Evolutionary conservation across 2,329 filamentous ascomycete species (phyloP).

Genomic region (Neodidymelliopsis sp.): DNA sequence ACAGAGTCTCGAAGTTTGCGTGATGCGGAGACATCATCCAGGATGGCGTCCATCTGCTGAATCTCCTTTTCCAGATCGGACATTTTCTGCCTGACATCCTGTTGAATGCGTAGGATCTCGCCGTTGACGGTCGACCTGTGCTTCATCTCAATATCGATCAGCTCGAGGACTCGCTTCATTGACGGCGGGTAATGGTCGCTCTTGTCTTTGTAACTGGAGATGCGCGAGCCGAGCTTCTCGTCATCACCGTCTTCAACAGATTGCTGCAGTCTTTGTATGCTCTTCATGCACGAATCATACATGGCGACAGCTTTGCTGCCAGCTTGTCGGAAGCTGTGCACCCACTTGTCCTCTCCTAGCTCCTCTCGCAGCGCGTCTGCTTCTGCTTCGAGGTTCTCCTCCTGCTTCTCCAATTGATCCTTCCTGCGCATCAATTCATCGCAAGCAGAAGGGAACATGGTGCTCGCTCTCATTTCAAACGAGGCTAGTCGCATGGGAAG

Average conservation of each 20-base stretch:
- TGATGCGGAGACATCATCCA: constrained; percentile 73
- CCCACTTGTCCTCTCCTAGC: constrained; percentile 93
- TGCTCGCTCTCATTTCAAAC: constrained; percentile 79
- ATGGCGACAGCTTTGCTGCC: constrained; percentile 93
- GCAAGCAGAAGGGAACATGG: constrained; percentile 87
- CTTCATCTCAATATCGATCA: constrained; percentile 95
- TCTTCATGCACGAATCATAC: constrained; percentile 93
- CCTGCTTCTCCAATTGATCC: constrained; percentile 78
- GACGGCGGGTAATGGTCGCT: constrained; percentile 93
- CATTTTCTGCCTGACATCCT: constrained; percentile 86
- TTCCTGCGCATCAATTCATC: constrained; percentile 83
- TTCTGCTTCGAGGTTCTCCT: constrained; percentile 87
- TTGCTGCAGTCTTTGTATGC: constrained; percentile 81
- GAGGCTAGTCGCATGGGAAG: constrained; percentile 91
- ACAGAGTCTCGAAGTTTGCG: constrained; percentile 90
- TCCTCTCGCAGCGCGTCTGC: constrained; percentile 89
- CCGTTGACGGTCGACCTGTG: constrained; percentile 97
- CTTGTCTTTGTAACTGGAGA: constrained; percentile 94
- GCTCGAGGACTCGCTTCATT: constrained; percentile 86
- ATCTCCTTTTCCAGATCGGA: constrained; percentile 78
- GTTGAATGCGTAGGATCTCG: constrained; percentile 85
- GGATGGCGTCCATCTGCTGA: constrained; percentile 73
- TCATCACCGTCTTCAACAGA: constrained; percentile 78
- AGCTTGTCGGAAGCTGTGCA: constrained; percentile 92
- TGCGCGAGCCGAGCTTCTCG: constrained; percentile 67